Evolutionary conservation across 2,329 filamentous ascomycete genomes (phyloP), one percentile per base, ranked within the genome.

Genomic region (Xylaria sp.): DNA sequence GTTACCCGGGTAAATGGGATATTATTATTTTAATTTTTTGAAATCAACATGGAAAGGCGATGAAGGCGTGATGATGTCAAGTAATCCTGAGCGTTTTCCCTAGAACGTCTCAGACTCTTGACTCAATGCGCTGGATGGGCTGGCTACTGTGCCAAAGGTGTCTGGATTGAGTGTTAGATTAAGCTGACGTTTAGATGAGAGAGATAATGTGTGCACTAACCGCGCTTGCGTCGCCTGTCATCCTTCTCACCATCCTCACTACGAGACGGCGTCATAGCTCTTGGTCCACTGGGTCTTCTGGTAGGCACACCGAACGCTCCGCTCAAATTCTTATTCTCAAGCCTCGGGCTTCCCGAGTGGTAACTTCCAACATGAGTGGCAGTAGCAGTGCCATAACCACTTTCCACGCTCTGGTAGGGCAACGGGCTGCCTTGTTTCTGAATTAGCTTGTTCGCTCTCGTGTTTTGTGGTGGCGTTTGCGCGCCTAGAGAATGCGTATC

Each of bases 211-310:
- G 15, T 7, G 57, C 28, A 73, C 83, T 75, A 80, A 89, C 87
- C 84, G 84, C 87, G 83, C 81, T 89, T 90, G 48, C 84, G 81
- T 72, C 86, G 80, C 70, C 84, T 81, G 68, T 86, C 85, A 30
- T 83, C 82, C 62, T 78, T 78, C 9, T 80, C 80, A 23, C 80
- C 80, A 65, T 84, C 84, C 48, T 85, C 82, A 55, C 84, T 78
- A 58, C 77, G 78, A 15, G 77, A 87, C 0, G 87, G 87, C 5
- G 87, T 89, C 87, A 89, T 89, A 20, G 87, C 86, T 70, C 87
- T 79, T 15, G 87, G 87, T 25, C 87, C 87, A 61, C 85, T 89
- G 28, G 87, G 87, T 65, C 86, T 78, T 57, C 87, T 81, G 9
- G 81, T 77, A n/a, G 85, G 85, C 4, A 84, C 81, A 7, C 84